Base-by-base conservation (phyloP, 306 rosid genomes). In the Prunus fruticosa region DNA sequence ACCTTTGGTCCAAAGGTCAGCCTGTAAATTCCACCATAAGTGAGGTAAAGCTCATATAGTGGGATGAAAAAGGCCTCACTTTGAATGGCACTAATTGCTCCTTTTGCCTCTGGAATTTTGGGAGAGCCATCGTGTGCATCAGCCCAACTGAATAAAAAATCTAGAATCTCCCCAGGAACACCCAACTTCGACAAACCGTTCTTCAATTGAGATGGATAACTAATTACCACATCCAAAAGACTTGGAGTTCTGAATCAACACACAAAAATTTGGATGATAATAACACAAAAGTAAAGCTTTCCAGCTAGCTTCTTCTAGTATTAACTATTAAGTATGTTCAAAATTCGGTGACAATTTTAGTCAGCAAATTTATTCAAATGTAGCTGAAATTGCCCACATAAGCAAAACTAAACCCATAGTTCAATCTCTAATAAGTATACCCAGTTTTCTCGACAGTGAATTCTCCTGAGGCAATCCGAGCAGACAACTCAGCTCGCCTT, bases 1-100 rank as follows among this genome's bases (percentile, higher is more conserved):
- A 95, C 97, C 99, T 95, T 95, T 65, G 99, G 99, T 76, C 99
- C 99, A 89, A 95, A 88, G 1, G 65, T 92, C 84, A 95, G 84
- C 79, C 97, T 84, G 82, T 92, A 95, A 84, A 92, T 84, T 60
- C 97, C 97, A 78, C 97, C 99, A 60, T 95, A 95, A 12, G 92
- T 88, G 80, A 92, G 93, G 86, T 79, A 92, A 74, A 95, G 97
- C 77, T 91, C 92, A 76, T 87, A 95, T 79, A 95, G 84, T 50
- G 97, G 99, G 76, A 92, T 80, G 85, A 95, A 95, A 79, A 95
- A 95, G 52, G 99, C 89, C 86, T 90, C 97, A 66, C 84, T 95
- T 52, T 90, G 86, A 69, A 95, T 32, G 56, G 97, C 96, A 51
- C 69, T 74, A 43, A 90, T 2, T 30, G 89, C 81, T 62, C 97